A percentile compares a stretch with the other conserved stretches of the same genome.
phyloP scores from a whole-genome alignment of 495 filamentous ascomycete species.

The Recurvomyces mirabilis region DNA sequence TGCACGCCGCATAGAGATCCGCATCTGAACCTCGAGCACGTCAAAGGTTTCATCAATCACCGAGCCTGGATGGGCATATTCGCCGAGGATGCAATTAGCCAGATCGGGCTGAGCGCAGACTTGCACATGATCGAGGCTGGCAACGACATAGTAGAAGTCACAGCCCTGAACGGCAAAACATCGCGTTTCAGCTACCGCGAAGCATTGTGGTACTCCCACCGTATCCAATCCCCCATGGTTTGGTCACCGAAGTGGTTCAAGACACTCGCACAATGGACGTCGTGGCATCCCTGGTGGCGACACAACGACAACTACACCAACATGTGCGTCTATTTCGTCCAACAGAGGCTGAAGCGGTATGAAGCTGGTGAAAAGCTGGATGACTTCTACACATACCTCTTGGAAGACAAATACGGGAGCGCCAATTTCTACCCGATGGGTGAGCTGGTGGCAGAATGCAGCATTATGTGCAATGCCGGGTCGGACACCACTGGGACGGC shows the following conservation, averaged over 20 bases:
- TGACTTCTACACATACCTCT: slow-evolving; percentile 46
- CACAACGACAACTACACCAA: slow-evolving; percentile 26
- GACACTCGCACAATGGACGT: slow-evolving; percentile 1
- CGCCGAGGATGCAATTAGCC: slow-evolving; percentile 34
- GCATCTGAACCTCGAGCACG: slow-evolving; percentile 34
- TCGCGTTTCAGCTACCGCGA: background rate
- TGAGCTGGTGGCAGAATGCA: slow-evolving; percentile 26
- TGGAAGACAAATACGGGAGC: slow-evolving; percentile 40
- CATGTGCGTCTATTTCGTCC: slow-evolving; percentile 23
- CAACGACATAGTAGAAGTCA: background rate
- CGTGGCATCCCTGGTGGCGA: slow-evolving; percentile 12
- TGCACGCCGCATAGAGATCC: too few species aligned
- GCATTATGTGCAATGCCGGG: slow-evolving; percentile 42
- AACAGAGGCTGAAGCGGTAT: slow-evolving; percentile 24
- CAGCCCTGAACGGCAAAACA: background rate
- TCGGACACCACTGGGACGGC: slow-evolving; percentile 45
- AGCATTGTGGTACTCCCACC: slow-evolving; percentile 35
- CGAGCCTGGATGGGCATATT: slow-evolving; percentile 37
- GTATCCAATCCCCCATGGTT: slow-evolving; percentile 31
- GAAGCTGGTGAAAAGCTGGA: slow-evolving; percentile 43
- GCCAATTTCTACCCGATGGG: slow-evolving; percentile 27
- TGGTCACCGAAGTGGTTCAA: slow-evolving; percentile 9
- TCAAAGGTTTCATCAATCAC: background rate
- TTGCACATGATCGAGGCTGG: background rate
- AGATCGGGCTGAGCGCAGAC: slow-evolving; percentile 24